These are phyloP conservation scores for Pythium plurisporium DNA, from an alignment of 352 stramenopile species.

Conservation along the genomic window DNA sequence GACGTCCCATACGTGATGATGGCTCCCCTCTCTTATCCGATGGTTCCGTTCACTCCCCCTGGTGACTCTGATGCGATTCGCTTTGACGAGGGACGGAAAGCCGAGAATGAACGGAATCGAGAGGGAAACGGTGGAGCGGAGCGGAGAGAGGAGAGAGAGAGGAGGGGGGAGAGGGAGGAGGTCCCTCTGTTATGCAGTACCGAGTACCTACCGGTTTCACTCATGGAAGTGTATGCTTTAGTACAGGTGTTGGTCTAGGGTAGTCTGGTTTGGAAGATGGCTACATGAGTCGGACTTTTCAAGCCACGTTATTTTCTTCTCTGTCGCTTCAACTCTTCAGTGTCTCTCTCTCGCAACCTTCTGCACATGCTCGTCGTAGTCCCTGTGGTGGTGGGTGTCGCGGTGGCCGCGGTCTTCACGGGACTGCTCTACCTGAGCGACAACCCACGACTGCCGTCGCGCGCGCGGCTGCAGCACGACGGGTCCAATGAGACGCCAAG, in stretches of 20 bases:
- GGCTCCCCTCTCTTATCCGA: conserved; percentile 26
- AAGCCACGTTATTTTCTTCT: too few species aligned
- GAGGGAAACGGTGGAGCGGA: neutral
- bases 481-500: neutral
- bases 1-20: conserved; percentile 11
- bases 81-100: conserved; percentile 12
- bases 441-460: conserved; percentile 5
- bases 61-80: neutral
- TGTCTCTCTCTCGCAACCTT: neutral
- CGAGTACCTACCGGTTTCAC: conserved; percentile 1
- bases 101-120: conserved; percentile 9
- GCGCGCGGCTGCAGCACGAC: neutral
- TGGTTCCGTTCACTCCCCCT: neutral
- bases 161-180: neutral
- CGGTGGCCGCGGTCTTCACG: neutral
- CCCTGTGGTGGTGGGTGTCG: neutral
- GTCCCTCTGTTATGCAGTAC: conserved; percentile 3
- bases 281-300: too few species aligned
- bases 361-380: neutral
- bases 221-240: neutral
- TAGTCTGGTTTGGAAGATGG: neutral
- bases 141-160: neutral
- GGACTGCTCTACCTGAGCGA: conserved; percentile 6
- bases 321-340: neutral
- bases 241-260: neutral